Evolutionary conservation across 768 basidiomycete genomes (phyloP), one percentile per base, ranked within the genome.

Genomic region (Pulveroboletus frians): DNA sequence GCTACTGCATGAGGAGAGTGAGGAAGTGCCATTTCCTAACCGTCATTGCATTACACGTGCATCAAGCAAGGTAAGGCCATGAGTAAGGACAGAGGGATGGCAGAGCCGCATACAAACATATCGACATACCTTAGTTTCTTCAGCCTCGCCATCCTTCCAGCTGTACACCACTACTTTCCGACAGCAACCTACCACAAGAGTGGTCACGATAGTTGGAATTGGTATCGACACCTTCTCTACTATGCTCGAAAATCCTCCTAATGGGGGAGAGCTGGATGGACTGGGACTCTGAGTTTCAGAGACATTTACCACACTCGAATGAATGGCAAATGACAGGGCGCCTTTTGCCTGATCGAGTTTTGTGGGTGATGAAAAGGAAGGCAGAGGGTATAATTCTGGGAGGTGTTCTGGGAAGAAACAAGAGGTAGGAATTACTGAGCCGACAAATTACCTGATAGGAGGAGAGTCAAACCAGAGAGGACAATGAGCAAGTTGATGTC

Each of bases 1-100:
- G 83, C 73, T 43, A 96, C 83, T 0, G 78, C 75, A 35, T 96
- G 80, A n/a, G 96, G 85, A 9, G 93, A 92, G 64, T 98, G 95
- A 11, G 94, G 88, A 4, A 97, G 73, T 0, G 74, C 59, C 3
- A 83, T 71, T 77, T 98, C 95, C 88, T 94, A 30, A 18, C 18
- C 39, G n/a, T 17, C 49, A 42, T 43, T 11, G 8, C 11, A 15
- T 46, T 32, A 2, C 27, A 35, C 13, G 6, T 15, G 31, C 27
- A 23, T 17, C 9, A 23, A 41, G n/a, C 40, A 34, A 35, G 4
- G 39, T 7, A 18, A 18, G 26, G 38, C 9, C 10, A 40, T 51
- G 41, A 53, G 47, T 30, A 17, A 48, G 49, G 7, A 15, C 15
- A 11, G 31, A 30, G 18, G 17, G 27, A 13, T 8, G 21, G 9